Evolutionary conservation across 1,284 basidiomycete species (phyloP).

Genomic region (Cutaneotrichosporon dermatis): DNA sequence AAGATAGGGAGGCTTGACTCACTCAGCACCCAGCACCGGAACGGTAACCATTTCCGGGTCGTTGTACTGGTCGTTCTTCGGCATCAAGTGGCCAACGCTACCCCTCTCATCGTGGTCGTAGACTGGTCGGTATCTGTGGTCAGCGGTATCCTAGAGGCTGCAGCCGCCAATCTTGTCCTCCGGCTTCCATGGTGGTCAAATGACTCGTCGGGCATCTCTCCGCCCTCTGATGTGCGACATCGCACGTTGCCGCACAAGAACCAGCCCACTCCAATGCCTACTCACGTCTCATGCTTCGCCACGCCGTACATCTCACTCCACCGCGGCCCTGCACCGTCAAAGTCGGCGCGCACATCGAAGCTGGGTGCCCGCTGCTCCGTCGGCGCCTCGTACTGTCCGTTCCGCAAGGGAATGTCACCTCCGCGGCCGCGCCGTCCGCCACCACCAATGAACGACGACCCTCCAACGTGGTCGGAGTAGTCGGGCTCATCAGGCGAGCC

Average conservation of each 20-base stretch:
- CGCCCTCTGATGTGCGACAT: no score
- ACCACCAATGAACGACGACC: background rate
- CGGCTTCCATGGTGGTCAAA: no score
- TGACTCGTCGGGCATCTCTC: no score
- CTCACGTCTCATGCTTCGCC: constrained; percentile 50
- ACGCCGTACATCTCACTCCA: constrained; percentile 57
- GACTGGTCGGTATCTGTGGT: constrained; percentile 28
- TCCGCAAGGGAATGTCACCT: background rate
- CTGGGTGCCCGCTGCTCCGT: constrained; percentile 52
- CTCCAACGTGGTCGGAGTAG: constrained; percentile 1
- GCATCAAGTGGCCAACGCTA: constrained; percentile 36
- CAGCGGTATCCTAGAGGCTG: constrained; percentile 1
- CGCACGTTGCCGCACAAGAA: no score
- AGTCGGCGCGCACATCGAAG: constrained; percentile 85
- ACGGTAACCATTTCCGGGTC: constrained; percentile 55
- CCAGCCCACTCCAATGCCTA: background rate
- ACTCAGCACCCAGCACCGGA: constrained; percentile 75
- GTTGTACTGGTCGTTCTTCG: constrained; percentile 18
- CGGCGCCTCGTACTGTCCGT: constrained; percentile 26
- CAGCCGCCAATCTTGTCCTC: no score
- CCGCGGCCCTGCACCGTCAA: constrained; percentile 77
- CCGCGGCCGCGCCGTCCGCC: no score
- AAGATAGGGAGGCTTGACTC: constrained; percentile 10
- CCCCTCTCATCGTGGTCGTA: constrained; percentile 19
- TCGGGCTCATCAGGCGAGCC: constrained; percentile 11